A percentile compares a stretch with the other conserved stretches of the same genome.
Evolutionary conservation across 345 rosid species (phyloP).

Genomic region (Erodium maritimum): DNA sequence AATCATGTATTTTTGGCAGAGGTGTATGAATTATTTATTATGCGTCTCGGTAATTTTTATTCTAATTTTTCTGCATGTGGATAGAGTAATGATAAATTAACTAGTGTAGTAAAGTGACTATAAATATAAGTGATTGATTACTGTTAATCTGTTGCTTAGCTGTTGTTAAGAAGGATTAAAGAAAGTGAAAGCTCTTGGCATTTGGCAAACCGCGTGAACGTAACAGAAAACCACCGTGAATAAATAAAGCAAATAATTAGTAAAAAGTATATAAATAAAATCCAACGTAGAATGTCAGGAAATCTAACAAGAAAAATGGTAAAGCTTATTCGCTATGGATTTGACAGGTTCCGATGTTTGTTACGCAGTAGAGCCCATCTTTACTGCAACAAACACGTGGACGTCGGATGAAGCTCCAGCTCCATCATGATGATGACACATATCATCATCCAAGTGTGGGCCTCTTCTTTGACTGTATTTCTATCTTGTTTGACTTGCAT

Average conservation of each 20-base stretch:
- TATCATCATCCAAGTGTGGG: no score
- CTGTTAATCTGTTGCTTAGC: not conserved
- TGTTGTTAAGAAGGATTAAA: not conserved
- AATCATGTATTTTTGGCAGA: no score
- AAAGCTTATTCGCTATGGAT: not conserved
- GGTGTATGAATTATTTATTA: no score
- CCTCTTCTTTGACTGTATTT: no score
- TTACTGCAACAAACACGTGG: not conserved
- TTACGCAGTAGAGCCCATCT: not conserved
- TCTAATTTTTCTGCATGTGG: no score
- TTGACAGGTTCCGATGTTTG: not conserved
- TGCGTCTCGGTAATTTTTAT: no score
- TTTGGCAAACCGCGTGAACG: conserved; percentile 12
- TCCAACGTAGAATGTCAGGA: conserved; percentile 1
- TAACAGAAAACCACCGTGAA: not conserved
- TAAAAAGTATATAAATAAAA: no score
- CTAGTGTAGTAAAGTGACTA: not conserved
- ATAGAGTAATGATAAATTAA: no score
- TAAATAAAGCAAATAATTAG: no score
- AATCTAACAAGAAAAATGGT: not conserved
- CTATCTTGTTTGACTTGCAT: no score
- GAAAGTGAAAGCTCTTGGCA: not conserved
- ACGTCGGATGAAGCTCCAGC: not conserved
- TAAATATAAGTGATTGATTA: no score
- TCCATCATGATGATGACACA: not conserved